Evolutionary conservation across 2,329 filamentous ascomycete species (phyloP), one percentile per base, ranked within the genome.

Genomic region (Neoscytalidium dimidiatum): DNA sequence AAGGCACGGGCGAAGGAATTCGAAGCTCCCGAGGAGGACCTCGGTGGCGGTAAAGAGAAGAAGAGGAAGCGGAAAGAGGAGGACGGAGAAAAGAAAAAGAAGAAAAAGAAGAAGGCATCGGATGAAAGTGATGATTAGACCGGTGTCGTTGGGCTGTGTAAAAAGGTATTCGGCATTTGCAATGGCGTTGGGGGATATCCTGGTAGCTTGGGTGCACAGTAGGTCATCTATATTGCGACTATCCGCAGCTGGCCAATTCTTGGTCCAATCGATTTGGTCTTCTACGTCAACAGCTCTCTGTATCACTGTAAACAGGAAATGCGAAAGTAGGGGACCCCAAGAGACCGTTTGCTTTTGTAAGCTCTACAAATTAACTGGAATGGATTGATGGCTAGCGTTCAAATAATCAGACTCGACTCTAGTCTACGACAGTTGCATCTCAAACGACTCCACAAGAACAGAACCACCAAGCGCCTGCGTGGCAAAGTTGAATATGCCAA

Each of bases 1-100:
- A 90, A 90, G 78, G 91, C 95, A 81, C 85, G 93, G 66, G 90
- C 92, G 77, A 88, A 90, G 76, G 92, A 95, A 64, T 98, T 94
- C 77, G 86, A 96, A 65, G 90, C 94, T 7, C 95, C 95, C 4
- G 88, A 92, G 73, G 95, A 98, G 79, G 83, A 86, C 28, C 83
- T 80, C 23, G 84, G 82, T 60, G 78, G 79, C 69, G 77, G 78
- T 71, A 75, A 79, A 53, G 72, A 87, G 71, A 87, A 84, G 73
- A 79, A 80, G 68, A 81, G 82, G 71, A 78, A 81, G 70, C 77
- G 71, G 64, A 74, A 79, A 71, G 82, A 80, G 67, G 76, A 76
- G 67, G 49, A 49, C 21, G 64, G n/a, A n/a, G n/a, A 66, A 23
- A 79, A 82, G 71, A 77, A 72, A 65, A 75, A 79, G 72, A 83